Evolutionary conservation across 108 stramenopile genomes (phyloP).

Genomic region (Bacterosira constricta): DNA sequence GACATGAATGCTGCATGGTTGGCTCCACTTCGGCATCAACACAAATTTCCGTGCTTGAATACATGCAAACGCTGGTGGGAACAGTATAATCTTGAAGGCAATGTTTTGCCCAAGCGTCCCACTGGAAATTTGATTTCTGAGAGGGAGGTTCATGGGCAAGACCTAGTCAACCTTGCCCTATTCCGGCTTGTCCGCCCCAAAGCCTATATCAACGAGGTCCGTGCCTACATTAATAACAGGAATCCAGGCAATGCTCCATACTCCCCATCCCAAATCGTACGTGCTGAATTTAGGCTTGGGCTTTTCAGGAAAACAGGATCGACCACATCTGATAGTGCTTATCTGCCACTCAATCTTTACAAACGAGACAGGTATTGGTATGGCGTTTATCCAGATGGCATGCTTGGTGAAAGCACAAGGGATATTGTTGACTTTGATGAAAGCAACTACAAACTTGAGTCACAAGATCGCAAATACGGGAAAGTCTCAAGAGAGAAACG

Average conservation of each 20-base stretch:
- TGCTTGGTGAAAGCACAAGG: not conserved
- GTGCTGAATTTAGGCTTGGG: not conserved
- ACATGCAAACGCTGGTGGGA: not conserved
- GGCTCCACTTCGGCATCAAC: not conserved
- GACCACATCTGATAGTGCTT: not conserved
- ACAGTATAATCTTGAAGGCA: not conserved
- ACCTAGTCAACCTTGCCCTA: constrained; percentile 13
- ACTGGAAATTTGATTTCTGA: constrained; percentile 3
- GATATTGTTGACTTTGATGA: not conserved
- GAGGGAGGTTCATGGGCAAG: constrained; percentile 15
- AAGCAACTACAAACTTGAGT: not conserved
- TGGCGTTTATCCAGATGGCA: not conserved
- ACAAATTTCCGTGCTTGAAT: too few species aligned
- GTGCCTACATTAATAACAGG: constrained; percentile 9
- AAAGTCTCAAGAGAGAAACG: not conserved
- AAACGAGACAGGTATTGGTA: not conserved
- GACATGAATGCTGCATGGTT: not conserved
- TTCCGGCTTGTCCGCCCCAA: constrained; percentile 5
- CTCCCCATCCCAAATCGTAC: not conserved
- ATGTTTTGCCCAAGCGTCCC: not conserved
- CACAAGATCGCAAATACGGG: not conserved
- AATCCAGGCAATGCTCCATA: not conserved
- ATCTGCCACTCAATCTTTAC: not conserved
- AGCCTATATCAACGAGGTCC: constrained; percentile 6
- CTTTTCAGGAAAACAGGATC: not conserved